These are phyloP conservation scores for Fusarium sp. DNA, from an alignment of 2,329 filamentous ascomycete species.

Conservation along the genomic window DNA sequence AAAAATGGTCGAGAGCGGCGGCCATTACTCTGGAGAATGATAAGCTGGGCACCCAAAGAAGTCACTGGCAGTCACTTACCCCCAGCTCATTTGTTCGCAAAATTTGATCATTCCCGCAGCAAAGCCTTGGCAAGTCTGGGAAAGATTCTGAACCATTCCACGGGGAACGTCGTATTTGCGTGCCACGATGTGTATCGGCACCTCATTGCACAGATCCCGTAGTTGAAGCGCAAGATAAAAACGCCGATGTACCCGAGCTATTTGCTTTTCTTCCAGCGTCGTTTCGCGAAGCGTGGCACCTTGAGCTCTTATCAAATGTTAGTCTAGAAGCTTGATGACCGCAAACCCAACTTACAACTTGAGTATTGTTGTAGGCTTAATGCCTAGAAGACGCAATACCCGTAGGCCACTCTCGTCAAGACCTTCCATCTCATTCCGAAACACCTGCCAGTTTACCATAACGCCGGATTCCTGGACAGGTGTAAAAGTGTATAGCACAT, in stretches of 20 bases:
- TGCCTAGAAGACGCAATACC: conserved; percentile 73
- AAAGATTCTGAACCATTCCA: conserved; percentile 76
- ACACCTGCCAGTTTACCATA: conserved; percentile 76
- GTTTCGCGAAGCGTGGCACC: conserved; percentile 72
- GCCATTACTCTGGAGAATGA: conserved; percentile 67
- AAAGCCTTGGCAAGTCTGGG: conserved; percentile 81
- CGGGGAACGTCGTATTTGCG: conserved; percentile 76
- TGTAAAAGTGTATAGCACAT: conserved; percentile 81
- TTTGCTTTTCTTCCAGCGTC: conserved; percentile 68
- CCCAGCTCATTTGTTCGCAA: conserved; percentile 81
- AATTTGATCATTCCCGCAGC: conserved; percentile 84
- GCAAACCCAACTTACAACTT: conserved; percentile 63
- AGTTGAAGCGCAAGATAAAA: conserved; percentile 82
- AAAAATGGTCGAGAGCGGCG: conserved; percentile 79
- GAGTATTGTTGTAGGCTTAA: conserved; percentile 74
- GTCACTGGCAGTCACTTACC: conserved; percentile 53
- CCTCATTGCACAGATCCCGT: conserved; percentile 81
- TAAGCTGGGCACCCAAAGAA: conserved; percentile 21
- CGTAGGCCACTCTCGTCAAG: conserved; percentile 78
- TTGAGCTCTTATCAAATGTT: conserved; percentile 64
- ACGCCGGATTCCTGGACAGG: conserved; percentile 70
- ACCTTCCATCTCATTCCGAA: conserved; percentile 75
- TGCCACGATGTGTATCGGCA: conserved; percentile 75
- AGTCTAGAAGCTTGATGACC: conserved; percentile 16
- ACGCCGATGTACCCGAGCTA: conserved; percentile 72